phyloP scores from a whole-genome alignment of 2,329 filamentous ascomycete genomes.

The Periglandula ipomoeae region DNA sequence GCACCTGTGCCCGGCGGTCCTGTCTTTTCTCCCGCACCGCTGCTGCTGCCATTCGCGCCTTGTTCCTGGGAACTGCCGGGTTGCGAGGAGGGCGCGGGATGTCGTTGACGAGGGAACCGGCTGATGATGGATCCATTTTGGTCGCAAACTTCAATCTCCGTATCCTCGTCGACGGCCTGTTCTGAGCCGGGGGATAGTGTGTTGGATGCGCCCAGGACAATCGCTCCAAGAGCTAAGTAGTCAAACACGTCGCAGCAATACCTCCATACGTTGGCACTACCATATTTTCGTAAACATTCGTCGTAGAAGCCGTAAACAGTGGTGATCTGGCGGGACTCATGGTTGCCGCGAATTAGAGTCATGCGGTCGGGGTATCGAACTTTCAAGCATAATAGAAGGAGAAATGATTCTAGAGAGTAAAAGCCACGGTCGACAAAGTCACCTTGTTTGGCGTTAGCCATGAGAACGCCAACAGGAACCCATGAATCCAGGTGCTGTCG shows the following conservation, averaged over 20 bases:
- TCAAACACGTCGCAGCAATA: constrained; percentile 98
- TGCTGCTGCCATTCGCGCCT: constrained; percentile 12
- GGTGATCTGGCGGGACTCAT: constrained; percentile 94
- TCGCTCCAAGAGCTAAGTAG: constrained; percentile 82
- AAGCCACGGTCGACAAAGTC: constrained; percentile 98
- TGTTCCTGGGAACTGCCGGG: constrained; percentile 8
- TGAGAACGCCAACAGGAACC: too few species aligned
- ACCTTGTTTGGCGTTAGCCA: constrained; percentile 37
- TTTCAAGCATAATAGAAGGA: constrained; percentile 91
- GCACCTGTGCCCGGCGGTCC: constrained; percentile 76
- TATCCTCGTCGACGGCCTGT: constrained; percentile 55
- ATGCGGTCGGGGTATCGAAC: constrained; percentile 96
- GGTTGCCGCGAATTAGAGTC: constrained; percentile 89
- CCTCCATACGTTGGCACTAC: constrained; percentile 91
- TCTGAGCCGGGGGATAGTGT: constrained; percentile 36
- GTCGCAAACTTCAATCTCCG: constrained; percentile 90
- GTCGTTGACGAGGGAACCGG: constrained; percentile 50
- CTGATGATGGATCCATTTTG: constrained; percentile 72
- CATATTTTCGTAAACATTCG: constrained; percentile 92
- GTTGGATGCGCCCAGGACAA: constrained; percentile 80
- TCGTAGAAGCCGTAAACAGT: constrained; percentile 98
- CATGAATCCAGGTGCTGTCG: not conserved
- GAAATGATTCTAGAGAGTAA: constrained; percentile 94
- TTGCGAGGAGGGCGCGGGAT: constrained; percentile 7
- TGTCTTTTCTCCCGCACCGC: constrained; percentile 26